Percentiles rank a stretch among this genome's conserved stretches.
phyloP scores from a whole-genome alignment of 78 protist genomes.

The Protostelium mycophagum region DNA sequence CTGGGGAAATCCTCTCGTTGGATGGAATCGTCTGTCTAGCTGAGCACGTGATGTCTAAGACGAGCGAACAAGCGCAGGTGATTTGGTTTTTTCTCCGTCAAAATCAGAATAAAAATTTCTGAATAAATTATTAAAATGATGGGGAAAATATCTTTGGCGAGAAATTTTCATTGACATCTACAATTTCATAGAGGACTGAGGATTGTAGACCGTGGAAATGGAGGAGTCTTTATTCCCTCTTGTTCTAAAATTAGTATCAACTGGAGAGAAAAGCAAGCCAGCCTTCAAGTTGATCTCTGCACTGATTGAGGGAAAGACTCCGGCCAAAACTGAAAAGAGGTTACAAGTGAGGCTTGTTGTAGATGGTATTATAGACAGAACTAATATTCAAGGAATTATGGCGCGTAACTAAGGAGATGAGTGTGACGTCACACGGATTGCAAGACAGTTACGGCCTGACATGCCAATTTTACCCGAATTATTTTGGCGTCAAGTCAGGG shows the following conservation, averaged over 20 bases:
- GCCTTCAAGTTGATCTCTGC: neutral
- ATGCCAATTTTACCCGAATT: neutral
- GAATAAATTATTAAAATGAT: too few species aligned
- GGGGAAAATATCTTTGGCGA: neutral
- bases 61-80: too few species aligned
- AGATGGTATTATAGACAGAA: neutral
- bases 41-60: too few species aligned
- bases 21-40: neutral
- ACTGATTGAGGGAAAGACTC: neutral
- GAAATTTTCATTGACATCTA: neutral
- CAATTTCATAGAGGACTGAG: neutral
- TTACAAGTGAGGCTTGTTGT: neutral
- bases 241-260: neutral
- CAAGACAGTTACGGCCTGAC: neutral
- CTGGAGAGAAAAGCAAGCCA: neutral
- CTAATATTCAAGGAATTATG: neutral
- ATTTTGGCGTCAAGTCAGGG: neutral
- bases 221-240: neutral
- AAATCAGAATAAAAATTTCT: too few species aligned
- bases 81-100: too few species aligned
- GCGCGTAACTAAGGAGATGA: neutral
- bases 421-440: neutral
- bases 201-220: neutral
- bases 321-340: neutral
- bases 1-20: too few species aligned